Evolutionary conservation across 2,329 filamentous ascomycete genomes (phyloP).

Genomic region (Celoporthe dispersa): DNA sequence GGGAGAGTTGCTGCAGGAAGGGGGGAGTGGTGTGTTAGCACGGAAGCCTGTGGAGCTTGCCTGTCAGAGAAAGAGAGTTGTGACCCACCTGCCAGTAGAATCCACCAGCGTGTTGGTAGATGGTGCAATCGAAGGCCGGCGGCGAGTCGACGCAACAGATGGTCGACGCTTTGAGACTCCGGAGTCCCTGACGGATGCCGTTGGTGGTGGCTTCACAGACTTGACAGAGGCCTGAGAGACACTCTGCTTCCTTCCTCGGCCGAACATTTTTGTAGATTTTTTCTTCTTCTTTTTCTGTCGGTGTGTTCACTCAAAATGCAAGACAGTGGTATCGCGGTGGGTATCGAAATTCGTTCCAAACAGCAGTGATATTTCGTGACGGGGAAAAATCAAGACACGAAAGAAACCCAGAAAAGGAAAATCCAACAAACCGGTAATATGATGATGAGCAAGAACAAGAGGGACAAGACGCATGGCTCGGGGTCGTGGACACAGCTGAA

Average conservation of each 20-base stretch:
- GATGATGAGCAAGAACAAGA: slow-evolving; percentile 9
- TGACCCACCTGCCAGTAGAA: slow-evolving; percentile 44
- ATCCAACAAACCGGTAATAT: slow-evolving; percentile 20
- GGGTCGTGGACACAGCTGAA: background rate
- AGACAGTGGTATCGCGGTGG: slow-evolving; percentile 4
- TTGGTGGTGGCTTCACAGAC: slow-evolving; percentile 54
- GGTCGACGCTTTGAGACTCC: slow-evolving; percentile 61
- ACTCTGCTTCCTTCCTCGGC: slow-evolving; percentile 30
- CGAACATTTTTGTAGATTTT: slow-evolving; percentile 24
- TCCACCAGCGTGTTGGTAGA: slow-evolving; percentile 42
- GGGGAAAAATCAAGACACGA: slow-evolving; percentile 24
- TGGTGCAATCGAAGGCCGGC: slow-evolving; percentile 54
- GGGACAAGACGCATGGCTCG: background rate
- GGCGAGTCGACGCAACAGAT: slow-evolving; percentile 46
- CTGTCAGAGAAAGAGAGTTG: slow-evolving; percentile 37
- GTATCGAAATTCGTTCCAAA: slow-evolving; percentile 20
- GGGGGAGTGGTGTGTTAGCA: slow-evolving; percentile 11
- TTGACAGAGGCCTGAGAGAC: slow-evolving; percentile 41
- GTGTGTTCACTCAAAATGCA: background rate
- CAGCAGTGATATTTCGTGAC: slow-evolving; percentile 22
- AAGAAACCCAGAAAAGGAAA: slow-evolving; percentile 26
- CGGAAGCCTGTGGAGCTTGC: slow-evolving; percentile 42
- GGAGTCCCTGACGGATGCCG: slow-evolving; percentile 56
- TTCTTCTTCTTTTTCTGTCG: background rate
- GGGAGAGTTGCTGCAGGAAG: slow-evolving; percentile 58